Base-by-base conservation (phyloP, 2,329 filamentous ascomycete genomes). In the Alternaria longipes region DNA sequence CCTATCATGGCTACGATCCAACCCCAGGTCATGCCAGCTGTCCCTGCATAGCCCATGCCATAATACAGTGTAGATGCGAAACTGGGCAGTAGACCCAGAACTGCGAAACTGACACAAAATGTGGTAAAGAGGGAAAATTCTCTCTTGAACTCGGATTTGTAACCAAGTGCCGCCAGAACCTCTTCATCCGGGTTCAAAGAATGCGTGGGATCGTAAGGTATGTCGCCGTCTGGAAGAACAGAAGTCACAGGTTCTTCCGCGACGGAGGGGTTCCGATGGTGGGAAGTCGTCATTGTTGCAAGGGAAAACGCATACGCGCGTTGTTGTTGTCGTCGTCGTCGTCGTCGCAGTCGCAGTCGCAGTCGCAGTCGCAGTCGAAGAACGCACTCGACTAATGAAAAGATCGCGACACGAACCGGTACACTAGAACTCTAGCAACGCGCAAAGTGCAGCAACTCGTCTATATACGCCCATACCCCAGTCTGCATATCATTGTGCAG, bases 71-170 rank as follows among this genome's bases (percentile, higher is more conserved):
- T 92, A 64, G 85, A 89, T 1, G 90, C 90, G 69, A 92, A 91
- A 62, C 87, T 90, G 0, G 90, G 90, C 51, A 92, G 77, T 47
- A 92, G 76, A 1, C 90, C 90, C 56, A 92, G 80, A 11, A 92
- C 89, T 7, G 90, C 89, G 74, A 92, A 92, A 56, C 86, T 89
- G 41, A 92, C 89, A 67, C 89, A 91, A 74, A 92, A 92, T 0
- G 89, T 90, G 6, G 90, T 91, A 85, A 89, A 92, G 14, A 91
- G 80, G 2, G 85, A 89, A 74, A 93, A 92, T 70, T 92, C 90
- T 71, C 90, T 84, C 79, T 88, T 88, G 80, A 88, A 88, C 70
- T 88, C 86, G 54, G 86, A 84, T 74, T 86, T 88, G 75, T 86
- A 87, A 38, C 88, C 88, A 24, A 90, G 80, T 1, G 87, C 85